Evolutionary conservation across 352 stramenopile genomes (phyloP), one percentile per base, ranked within the genome.

Genomic region (Globisporangium apiculatum): DNA sequence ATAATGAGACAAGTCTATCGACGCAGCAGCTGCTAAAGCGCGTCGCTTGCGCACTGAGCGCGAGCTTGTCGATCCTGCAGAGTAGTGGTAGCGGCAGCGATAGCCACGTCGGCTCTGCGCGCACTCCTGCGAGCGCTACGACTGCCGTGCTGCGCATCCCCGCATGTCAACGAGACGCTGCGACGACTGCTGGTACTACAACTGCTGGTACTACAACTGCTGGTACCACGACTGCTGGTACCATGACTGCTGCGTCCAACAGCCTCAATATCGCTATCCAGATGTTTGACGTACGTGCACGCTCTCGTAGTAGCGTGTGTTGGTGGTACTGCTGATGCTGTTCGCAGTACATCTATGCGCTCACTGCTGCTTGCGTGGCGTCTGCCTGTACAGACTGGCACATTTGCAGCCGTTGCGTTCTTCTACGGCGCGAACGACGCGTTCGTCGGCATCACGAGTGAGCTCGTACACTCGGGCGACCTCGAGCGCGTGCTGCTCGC

Each of bases 211-310:
- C n/a, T n/a, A n/a, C n/a, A n/a, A n/a, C n/a, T n/a, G n/a, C n/a
- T n/a, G n/a, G n/a, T n/a, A n/a, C n/a, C n/a, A 31, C 24, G 24
- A 31, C 40, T n/a, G n/a, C 7, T 5, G 18, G 5, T 6, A 11
- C 38, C 10, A 3, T 15, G 15, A 3, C 24, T 38, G 17, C 56
- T 4, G 15, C 49, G 36, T 5, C 57, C 35, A 31, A 7, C 14
- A 7, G 17, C 24, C 37, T 65, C 17, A 64, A 72, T 54, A 53
- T 86, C 5, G 71, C 69, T 36, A 52, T 83, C 4, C 65, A 63
- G 10, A 73, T 81, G 73, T 42, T 81, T 10, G 38, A 59, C 6
- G 75, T 83, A 61, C 70, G 65, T 31, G 47, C 18, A 37, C 37
- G n/a, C 35, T 35, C 15, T 14, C 6, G 10, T 37, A 11, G n/a